Evolutionary conservation across 139 green algal species (phyloP), one percentile per base, ranked within the genome.

Genomic region (Auxenochlorella pyrenoidosa): DNA sequence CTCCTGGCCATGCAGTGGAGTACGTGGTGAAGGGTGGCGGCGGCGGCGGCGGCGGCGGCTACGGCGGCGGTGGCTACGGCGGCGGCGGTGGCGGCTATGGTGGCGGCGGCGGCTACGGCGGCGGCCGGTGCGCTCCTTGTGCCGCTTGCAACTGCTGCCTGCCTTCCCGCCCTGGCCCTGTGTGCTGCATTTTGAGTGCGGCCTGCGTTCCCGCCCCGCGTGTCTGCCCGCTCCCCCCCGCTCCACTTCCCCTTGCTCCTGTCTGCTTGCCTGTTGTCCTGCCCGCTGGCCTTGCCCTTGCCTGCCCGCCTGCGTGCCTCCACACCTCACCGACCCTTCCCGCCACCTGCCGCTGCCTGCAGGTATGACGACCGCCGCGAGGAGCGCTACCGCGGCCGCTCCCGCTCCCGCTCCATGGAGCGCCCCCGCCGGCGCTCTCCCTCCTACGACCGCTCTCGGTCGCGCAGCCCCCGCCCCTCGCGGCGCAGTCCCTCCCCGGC

Each of bases 21-120:
- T 90, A 90, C 43, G 86, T 90, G 41, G 66, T 79, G 40, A 86
- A 86, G 40, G 80, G 80, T 51, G 34, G 30, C 41, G 19, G 85
- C 54, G 13, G 1, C 5, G 36, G 1, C 19, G 73, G 51, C 41
- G 86, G 75, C 24, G n/a, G 79, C 26, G 41, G 22, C 44, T 47
- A 75, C 36, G 78, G 75, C n/a, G 54, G 58, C 24, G 77, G 38
- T 13, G 51, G 71, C 51, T 65, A 41, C 58, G 66, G 58, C 58
- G 36, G 38, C 41, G 18, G 47, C 12, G 63, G 73, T 60, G 79
- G 79, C 47, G 47, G 47, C 47, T 54, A 54, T 5, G 19, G 24
- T 5, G 54, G 73, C 51, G 73, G 41, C 71, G 21, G 54, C 6
- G 54, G 41, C 71, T 26, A 51, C 5, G 66, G 43, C 41, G 32